Percentiles rank a stretch among this genome's conserved stretches.
Conservation (phyloP, 2,329 filamentous ascomycete genomes). For the Botryotinia convoluta region DNA sequence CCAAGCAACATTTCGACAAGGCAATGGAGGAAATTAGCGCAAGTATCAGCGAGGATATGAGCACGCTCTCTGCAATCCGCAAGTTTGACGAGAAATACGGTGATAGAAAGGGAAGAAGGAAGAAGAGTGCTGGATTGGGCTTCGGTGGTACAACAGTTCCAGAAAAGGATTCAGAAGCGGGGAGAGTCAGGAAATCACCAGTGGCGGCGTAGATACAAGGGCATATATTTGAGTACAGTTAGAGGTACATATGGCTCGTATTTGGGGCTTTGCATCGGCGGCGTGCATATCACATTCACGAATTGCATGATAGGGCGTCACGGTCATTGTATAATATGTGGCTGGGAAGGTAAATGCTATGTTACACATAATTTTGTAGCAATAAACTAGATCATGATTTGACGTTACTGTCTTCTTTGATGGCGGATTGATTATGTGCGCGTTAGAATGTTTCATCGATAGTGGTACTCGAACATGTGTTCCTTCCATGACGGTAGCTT, state of each 20-base stretch:
- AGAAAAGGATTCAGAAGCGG: constrained; percentile 37
- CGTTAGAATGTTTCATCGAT: neutral
- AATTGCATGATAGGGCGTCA: constrained; percentile 4
- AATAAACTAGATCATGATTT: constrained; percentile 5
- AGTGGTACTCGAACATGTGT: neutral
- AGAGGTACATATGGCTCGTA: constrained; percentile 17
- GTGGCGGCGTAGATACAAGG: constrained; percentile 8
- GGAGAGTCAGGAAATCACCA: constrained; percentile 36
- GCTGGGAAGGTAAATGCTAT: neutral
- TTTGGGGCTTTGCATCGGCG: neutral
- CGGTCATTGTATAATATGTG: constrained; percentile 6
- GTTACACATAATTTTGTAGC: constrained; percentile 6
- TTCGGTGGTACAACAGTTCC: constrained; percentile 46
- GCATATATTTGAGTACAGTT: neutral
- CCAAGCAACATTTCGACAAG: constrained; percentile 72
- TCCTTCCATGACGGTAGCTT: neutral
- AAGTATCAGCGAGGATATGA: constrained; percentile 93
- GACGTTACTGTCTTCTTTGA: neutral
- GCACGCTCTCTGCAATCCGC: constrained; percentile 76
- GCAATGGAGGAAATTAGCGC: constrained; percentile 87
- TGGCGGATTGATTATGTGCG: too few relatives aligned
- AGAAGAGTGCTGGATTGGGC: constrained; percentile 55
- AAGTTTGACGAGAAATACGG: constrained; percentile 97
- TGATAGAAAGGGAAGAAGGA: constrained; percentile 68
- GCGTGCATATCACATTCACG: constrained; percentile 5